Evolutionary conservation across 129 eudicot species (phyloP), one percentile per base, ranked within the genome.

Genomic region (Tagetes patula): DNA sequence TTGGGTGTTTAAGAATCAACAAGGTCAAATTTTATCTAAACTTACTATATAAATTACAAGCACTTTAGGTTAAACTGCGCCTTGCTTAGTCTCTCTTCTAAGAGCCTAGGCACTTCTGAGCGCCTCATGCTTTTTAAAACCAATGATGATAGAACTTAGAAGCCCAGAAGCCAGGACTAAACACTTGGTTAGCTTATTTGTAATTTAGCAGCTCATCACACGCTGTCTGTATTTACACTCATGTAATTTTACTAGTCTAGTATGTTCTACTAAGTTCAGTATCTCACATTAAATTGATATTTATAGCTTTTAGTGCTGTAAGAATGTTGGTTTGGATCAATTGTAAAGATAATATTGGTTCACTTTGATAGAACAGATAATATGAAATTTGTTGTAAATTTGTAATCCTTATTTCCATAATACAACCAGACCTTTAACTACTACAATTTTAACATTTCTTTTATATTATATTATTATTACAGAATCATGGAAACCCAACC

Each of bases 401-500:
- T 33, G 8, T 10, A 58, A 58, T 1, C 5, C 3, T 6, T 5
- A 0, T n/a, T 8, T 1, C 0, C 27, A 10, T 34, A 4, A 60
- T 61, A 5, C 3, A 11, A 61, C 37, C 8, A 61, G 9, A 61
- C 27, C 67, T 27, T 37, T 61, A 36, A 37, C 30, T 61, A 34
- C 27, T 20, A 6, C 30, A 58, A 61, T 13, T 64, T 64, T 7
- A 14, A 11, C 33, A 14, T 50, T 71, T 48, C 60, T 1, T 50
- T 50, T 13, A 20, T 20, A 20, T 20, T 55, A 33, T 50, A 12
- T 72, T 42, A 8, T 64, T 64, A 71, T 72, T 75, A 55, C 96
- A 93, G 98, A 87, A 87, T 86, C 98, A 93, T 82, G 98, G 98
- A 75, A 93, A 90, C 62, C 98, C 98, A 4, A 93, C 98, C 0